Base-by-base conservation (phyloP, 345 rosid species). In the Isatis tinctoria region DNA sequence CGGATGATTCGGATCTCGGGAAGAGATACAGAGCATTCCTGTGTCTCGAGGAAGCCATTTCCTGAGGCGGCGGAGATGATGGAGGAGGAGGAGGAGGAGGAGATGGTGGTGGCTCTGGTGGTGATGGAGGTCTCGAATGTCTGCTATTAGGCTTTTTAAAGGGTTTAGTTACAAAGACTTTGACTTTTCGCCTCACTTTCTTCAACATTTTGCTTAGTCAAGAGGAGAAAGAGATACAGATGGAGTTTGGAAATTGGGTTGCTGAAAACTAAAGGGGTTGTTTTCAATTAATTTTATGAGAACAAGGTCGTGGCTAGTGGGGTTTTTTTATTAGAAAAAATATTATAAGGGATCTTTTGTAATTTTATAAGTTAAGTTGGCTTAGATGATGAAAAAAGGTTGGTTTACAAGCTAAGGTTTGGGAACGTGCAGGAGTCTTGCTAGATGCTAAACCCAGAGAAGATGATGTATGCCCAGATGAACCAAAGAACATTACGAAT, bases 1-100 rank as follows among this genome's bases (percentile, higher is more conserved):
- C 84, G 0, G 90, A 60, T 32, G 99, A 92, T 10, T 86, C 74
- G 6, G 71, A 64, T 41, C 17, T 44, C 2, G 99, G 99, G 82
- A 92, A 92, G 69, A 84, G 82, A 26, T 82, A 95, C 0, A 92
- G 93, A n/a, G 69, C 28, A 33, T 65, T 33, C 8, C 27, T 73
- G 13, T 18, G 73, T 67, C 48, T 81, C 0, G 80, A 52, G 20
- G 14, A 60, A 68, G 69, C 6, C 80, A 77, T 77, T n/a, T 58
- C 40, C 17, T 48, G 67, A 18, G 74, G 72, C 39, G 65, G 74
- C 28, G 75, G 80, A n/a, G 84, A 62, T 6, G 24, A 13, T 24
- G 70, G 57, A 26, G 74, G 70, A n/a, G 40, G 30, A 3, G 76
- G 82, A 0, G 80, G 83, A 22, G 24, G 24, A 22, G 1, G 78